phyloP scores from a whole-genome alignment of 108 stramenopile species.

The Fistulifera pelliculosa region DNA sequence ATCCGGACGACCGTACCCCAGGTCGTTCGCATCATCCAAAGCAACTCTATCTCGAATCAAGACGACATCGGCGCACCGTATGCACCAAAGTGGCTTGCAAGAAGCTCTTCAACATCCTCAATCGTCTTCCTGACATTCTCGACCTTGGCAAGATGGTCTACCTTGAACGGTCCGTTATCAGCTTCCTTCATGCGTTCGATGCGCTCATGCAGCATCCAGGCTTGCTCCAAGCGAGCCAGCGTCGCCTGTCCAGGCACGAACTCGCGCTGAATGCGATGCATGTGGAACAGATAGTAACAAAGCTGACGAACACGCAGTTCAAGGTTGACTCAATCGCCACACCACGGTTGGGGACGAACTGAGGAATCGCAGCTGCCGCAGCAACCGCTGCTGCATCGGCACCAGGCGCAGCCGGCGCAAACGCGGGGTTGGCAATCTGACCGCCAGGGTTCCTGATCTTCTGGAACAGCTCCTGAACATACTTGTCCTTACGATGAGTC shows the following conservation, averaged over 20 bases:
- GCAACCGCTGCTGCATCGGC: neutral
- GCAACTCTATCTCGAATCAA: neutral
- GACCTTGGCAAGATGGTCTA: neutral
- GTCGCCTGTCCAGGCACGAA: neutral
- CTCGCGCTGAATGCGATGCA: neutral
- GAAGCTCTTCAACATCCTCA: neutral
- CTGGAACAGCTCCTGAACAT: slow-evolving; percentile 5
- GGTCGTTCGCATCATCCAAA: neutral
- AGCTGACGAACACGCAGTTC: slow-evolving; percentile 4
- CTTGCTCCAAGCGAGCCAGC: neutral
- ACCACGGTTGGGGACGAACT: neutral
- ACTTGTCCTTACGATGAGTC: neutral
- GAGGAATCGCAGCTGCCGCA: neutral
- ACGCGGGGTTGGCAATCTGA: neutral
- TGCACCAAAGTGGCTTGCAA: neutral
- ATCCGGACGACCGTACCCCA: slow-evolving; percentile 4
- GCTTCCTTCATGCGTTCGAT: neutral
- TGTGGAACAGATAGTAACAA: slow-evolving; percentile 3
- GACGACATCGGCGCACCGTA: neutral
- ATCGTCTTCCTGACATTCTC: neutral
- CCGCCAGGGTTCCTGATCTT: slow-evolving; percentile 10
- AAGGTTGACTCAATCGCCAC: neutral
- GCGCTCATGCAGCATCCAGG: neutral
- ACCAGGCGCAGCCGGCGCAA: neutral
- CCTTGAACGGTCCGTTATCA: too few relatives aligned